Conservation (phyloP, 176 grass and related monocot species). For the Bolboschoenus planiculmis region DNA sequence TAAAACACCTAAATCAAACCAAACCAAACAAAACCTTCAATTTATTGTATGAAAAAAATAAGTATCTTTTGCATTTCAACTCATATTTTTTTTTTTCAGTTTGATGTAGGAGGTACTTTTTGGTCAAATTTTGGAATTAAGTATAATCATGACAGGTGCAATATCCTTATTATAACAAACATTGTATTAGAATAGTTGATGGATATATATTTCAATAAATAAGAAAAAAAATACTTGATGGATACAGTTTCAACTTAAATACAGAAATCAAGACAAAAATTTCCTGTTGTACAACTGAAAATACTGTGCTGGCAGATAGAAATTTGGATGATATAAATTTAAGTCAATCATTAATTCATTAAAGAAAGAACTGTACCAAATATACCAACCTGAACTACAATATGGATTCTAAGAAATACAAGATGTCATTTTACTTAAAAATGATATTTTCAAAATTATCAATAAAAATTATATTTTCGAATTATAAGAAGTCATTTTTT, state of each 20-base stretch:
- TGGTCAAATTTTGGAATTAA: conserved; percentile 19
- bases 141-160: conserved; percentile 19
- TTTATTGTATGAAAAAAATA: background rate
- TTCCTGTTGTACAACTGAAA: background rate
- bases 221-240: too few relatives aligned
- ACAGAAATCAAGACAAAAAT: background rate
- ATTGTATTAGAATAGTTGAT: too few relatives aligned
- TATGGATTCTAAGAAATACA: background rate
- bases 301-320: background rate
- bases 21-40: background rate
- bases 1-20: background rate
- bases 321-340: background rate
- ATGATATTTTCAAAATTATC: too few relatives aligned
- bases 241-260: background rate
- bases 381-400: background rate
- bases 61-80: background rate
- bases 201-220: too few relatives aligned
- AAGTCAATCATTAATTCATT: background rate
- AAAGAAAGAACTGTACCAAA: background rate
- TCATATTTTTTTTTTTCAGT: conserved; percentile 23
- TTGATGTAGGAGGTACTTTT: conserved; percentile 23
- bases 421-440: too few relatives aligned
- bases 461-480: too few relatives aligned
- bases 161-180: too few relatives aligned
- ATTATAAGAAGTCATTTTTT: background rate